Evolutionary conservation across 208 protist species (phyloP).

Genomic region (Leishmania lainsoni): DNA sequence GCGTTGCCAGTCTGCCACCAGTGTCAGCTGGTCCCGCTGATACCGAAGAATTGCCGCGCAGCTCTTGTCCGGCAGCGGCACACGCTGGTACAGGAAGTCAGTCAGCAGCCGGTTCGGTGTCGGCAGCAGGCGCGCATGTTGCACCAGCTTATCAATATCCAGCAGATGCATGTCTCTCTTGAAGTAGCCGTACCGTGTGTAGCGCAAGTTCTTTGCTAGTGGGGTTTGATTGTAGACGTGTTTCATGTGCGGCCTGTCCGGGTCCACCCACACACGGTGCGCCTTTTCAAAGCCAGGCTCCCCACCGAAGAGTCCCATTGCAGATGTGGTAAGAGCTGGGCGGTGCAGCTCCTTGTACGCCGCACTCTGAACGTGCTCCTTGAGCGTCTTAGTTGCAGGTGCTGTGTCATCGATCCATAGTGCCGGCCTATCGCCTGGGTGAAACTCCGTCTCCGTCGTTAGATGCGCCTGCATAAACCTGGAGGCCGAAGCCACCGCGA

Average conservation of each 20-base stretch:
- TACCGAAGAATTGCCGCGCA: slow-evolving; percentile 86
- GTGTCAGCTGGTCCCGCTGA: slow-evolving; percentile 73
- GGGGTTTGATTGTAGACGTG: slow-evolving; percentile 89
- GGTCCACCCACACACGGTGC: slow-evolving; percentile 90
- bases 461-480: slow-evolving; percentile 27
- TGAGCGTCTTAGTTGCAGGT: slow-evolving; percentile 35
- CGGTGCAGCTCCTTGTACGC: slow-evolving; percentile 89
- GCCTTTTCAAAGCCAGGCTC: slow-evolving; percentile 92
- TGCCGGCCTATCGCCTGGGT: neutral
- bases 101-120: slow-evolving; percentile 82
- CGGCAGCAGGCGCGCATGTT: slow-evolving; percentile 88
- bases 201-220: slow-evolving; percentile 87
- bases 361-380: slow-evolving; percentile 59
- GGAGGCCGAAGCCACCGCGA: slow-evolving; percentile 36
- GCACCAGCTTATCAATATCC: slow-evolving; percentile 91
- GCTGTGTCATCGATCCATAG: slow-evolving; percentile 86
- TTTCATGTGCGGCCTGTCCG: slow-evolving; percentile 89
- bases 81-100: slow-evolving; percentile 92
- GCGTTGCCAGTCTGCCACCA: slow-evolving; percentile 72
- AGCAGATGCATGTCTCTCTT: slow-evolving; percentile 92
- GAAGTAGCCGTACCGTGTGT: slow-evolving; percentile 91
- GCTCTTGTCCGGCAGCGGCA: slow-evolving; percentile 79
- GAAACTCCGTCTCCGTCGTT: neutral
- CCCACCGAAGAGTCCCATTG: slow-evolving; percentile 89
- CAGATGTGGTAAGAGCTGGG: slow-evolving; percentile 71